Percentiles rank a stretch among this genome's conserved stretches.
phyloP scores from a whole-genome alignment of 208 protist genomes.

The Histomonas meleagridis region DNA sequence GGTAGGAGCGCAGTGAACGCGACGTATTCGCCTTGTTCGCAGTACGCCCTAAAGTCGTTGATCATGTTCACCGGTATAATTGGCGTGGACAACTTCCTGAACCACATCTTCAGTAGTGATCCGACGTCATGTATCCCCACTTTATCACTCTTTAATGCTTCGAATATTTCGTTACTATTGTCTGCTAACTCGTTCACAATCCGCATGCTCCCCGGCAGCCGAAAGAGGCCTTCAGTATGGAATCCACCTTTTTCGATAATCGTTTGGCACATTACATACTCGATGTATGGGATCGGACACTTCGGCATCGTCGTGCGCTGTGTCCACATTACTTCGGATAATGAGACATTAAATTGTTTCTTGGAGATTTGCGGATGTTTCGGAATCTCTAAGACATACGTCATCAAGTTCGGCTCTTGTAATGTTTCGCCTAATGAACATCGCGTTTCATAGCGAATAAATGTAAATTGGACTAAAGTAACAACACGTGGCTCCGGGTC shows the following conservation, averaged over 20 bases:
- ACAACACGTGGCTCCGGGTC: background rate
- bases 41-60: background rate
- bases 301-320: background rate
- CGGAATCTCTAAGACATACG: background rate
- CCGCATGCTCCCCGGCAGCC: background rate
- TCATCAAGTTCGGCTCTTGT: background rate
- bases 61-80: background rate
- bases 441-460: background rate
- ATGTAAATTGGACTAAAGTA: background rate
- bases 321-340: constrained; percentile 5
- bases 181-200: background rate
- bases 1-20: background rate
- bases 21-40: background rate
- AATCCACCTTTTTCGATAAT: background rate
- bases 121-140: background rate
- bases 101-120: background rate
- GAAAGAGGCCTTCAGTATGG: background rate
- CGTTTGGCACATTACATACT: background rate
- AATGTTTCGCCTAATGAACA: background rate
- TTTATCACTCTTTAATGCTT: background rate
- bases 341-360: background rate
- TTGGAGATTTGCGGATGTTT: background rate
- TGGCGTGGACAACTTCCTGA: background rate
- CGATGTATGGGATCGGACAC: background rate
- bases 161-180: background rate